A percentile compares a stretch with the other conserved stretches of the same genome.
These are phyloP conservation scores for Eimeria acervulina DNA, from an alignment of 169 alveolate genomes.

Conservation along the genomic window DNA sequence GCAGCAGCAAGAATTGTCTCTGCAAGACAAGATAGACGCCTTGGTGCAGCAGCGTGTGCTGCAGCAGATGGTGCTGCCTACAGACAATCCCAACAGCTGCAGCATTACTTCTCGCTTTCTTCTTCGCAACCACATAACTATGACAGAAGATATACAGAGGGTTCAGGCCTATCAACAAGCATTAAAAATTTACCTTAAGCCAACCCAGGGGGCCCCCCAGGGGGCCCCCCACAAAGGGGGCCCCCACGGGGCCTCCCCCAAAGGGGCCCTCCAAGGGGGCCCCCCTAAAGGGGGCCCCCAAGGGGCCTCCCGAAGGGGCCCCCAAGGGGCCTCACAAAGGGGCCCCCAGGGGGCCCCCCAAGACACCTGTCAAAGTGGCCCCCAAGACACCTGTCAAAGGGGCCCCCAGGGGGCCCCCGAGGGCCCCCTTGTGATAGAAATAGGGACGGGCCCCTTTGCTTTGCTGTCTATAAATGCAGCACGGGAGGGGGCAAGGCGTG, in stretches of 20 bases:
- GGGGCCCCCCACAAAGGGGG: no score
- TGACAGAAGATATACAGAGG: constrained; percentile 71
- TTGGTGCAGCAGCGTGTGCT: constrained; percentile 50
- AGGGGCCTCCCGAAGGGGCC: constrained; percentile 15
- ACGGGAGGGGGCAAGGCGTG: constrained; percentile 75
- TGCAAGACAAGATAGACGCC: not conserved
- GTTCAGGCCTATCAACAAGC: constrained; percentile 79
- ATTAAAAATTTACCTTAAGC: not conserved
- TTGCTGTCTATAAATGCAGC: constrained; percentile 82
- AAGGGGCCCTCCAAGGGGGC: no score
- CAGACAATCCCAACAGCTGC: constrained; percentile 14
- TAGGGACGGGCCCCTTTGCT: constrained; percentile 84
- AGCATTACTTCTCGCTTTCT: constrained; percentile 81
- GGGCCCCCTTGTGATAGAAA: constrained; percentile 72
- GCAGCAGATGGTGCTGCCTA: constrained; percentile 67
- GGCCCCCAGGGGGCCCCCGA: not conserved
- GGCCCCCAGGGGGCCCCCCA: no score
- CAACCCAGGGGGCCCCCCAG: no score
- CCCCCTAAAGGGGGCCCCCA: not conserved
- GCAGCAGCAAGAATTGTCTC: no score
- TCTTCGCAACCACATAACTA: constrained; percentile 61
- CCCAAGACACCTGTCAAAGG: no score
- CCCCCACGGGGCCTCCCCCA: no score
- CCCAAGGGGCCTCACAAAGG: not conserved
- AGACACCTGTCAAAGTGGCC: no score